A percentile compares a stretch with the other conserved stretches of the same genome.
These are phyloP conservation scores for Fusarium begoniae DNA, from an alignment of 2,329 filamentous ascomycete species.

Conservation along the genomic window DNA sequence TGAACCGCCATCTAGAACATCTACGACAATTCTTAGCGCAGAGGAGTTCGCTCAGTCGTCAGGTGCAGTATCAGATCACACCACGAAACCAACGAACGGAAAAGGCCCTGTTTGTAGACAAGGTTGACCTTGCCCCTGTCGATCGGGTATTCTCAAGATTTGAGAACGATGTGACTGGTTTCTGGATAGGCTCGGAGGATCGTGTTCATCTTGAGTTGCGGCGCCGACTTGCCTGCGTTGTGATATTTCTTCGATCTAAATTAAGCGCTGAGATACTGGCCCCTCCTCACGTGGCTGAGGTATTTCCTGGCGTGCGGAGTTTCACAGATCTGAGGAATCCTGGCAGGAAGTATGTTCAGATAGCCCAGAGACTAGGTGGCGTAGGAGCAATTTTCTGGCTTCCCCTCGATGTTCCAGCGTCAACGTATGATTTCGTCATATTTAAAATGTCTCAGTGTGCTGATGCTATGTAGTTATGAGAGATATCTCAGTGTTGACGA, in stretches of 20 bases:
- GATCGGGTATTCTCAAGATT: constrained; percentile 23
- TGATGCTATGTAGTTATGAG: constrained; percentile 40
- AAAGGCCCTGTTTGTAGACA: constrained; percentile 37
- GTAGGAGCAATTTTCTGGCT: constrained; percentile 45
- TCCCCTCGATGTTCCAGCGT: constrained; percentile 42
- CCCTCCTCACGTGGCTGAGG: constrained; percentile 20
- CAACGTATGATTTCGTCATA: constrained; percentile 37
- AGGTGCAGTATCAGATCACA: constrained; percentile 41
- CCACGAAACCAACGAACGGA: constrained; percentile 40
- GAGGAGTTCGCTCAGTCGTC: constrained; percentile 36
- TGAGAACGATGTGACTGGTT: constrained; percentile 20
- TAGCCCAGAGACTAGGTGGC: constrained; percentile 40
- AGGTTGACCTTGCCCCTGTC: constrained; percentile 21
- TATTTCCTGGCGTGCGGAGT: constrained; percentile 24
- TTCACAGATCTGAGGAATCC: constrained; percentile 40
- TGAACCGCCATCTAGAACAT: constrained; percentile 38
- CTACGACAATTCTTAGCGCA: constrained; percentile 37
- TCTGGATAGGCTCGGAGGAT: constrained; percentile 34
- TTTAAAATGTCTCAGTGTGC: background rate
- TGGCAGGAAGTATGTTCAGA: constrained; percentile 46
- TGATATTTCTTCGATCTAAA: constrained; percentile 40
- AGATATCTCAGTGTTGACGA: constrained; percentile 47
- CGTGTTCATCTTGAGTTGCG: constrained; percentile 37
- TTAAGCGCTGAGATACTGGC: constrained; percentile 25
- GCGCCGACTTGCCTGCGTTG: constrained; percentile 41